Evolutionary conservation across 225 moss, liverwort and hornwort species (phyloP).

Genomic region (Anthoceros angustus): DNA sequence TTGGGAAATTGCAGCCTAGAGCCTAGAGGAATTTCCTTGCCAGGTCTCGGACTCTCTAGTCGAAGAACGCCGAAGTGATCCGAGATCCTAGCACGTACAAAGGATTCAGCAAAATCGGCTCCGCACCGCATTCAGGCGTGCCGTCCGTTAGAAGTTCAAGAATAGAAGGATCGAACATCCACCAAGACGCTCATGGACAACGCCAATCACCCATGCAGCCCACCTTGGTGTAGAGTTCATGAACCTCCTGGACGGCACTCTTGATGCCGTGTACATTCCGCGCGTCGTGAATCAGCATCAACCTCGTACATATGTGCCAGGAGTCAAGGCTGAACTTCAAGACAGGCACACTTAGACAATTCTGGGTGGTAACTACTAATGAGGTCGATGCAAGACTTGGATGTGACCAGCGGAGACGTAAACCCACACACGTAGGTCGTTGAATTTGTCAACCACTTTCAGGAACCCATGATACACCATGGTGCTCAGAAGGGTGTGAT

Average conservation of each 20-base stretch:
- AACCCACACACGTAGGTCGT: slow-evolving; percentile 73
- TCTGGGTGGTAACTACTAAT: neutral
- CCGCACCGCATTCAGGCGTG: neutral
- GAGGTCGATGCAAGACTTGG: slow-evolving; percentile 7
- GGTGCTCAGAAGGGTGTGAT: neutral
- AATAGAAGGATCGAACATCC: no score
- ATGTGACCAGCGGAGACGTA: slow-evolving; percentile 89
- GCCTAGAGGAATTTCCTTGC: slow-evolving; percentile 66
- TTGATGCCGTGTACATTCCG: slow-evolving; percentile 95
- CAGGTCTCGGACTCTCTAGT: slow-evolving; percentile 67
- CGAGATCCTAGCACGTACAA: slow-evolving; percentile 75
- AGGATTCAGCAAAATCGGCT: slow-evolving; percentile 84
- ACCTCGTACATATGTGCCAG: slow-evolving; percentile 29
- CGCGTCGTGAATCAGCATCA: slow-evolving; percentile 95
- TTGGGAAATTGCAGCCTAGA: neutral
- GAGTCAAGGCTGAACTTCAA: neutral
- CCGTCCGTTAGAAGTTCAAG: neutral
- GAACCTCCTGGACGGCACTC: slow-evolving; percentile 92
- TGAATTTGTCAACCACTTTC: slow-evolving; percentile 92
- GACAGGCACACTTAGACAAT: no score
- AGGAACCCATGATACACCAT: slow-evolving; percentile 40
- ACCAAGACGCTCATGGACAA: neutral
- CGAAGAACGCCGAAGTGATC: slow-evolving; percentile 73
- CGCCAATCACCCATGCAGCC: neutral
- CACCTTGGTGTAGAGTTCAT: slow-evolving; percentile 94